Evolutionary conservation across 257 asterid species (phyloP), one percentile per base, ranked within the genome.

Genomic region (Ligustrum vulgare): DNA sequence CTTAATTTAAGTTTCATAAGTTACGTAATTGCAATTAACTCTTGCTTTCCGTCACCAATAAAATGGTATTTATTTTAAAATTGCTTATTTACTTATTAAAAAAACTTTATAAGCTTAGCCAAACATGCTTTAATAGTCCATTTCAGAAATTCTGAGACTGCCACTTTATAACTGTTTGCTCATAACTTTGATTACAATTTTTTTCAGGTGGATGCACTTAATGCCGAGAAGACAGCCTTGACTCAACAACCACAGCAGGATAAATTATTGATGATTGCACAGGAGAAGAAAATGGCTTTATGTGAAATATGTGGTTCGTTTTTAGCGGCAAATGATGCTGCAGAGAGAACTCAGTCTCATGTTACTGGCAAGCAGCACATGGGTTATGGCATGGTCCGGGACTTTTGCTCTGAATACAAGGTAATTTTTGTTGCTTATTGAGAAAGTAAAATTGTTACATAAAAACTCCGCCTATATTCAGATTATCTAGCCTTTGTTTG

Each of bases 271-370:
- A 79, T 93, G 97, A 86, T 84, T 79, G 98, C 93, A 22, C 98
- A 90, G 87, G 99, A 95, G 88, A 94, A 94, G 79, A 95, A 89
- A 88, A 95, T 95, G 99, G 97, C 97, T 62, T 82, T 95, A 25
- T 95, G 99, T 84, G 99, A 95, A 82, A 90, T 84, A 78, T 95
- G 99, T 82, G 99, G 99, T 80, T 95, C 99, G 32, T 95, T 95
- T 86, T 88, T 95, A 62, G 94, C 93, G 31, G 99, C 97, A 72
- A 95, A 91, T 84, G 99, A 95, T 90, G 99, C 96, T 72, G 93
- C 88, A 7, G 99, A 95, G 89, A 91, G 99, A 86, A 88, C 96
- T 81, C 99, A 93, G 81, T 95, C 98, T 62, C 99, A 95, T 76
- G 93, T 95, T 83, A 88, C 97, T 71, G 98, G 99, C 67, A 95